These are phyloP conservation scores for Solanum megistacrolobum DNA, from an alignment of 257 asterid species.

Conservation along the genomic window DNA sequence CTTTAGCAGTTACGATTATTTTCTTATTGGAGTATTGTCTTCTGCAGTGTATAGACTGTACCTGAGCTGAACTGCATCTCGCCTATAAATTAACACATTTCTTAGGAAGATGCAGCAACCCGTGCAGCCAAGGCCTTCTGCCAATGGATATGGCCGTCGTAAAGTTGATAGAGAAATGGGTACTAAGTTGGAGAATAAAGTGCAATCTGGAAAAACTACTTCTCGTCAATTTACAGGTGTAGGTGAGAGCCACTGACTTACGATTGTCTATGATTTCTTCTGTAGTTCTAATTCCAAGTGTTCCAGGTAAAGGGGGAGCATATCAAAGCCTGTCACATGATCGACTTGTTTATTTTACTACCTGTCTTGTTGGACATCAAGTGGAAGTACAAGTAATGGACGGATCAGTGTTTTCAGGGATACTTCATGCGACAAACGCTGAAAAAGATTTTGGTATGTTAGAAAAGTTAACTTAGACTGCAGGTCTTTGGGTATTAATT, in stretches of 20 bases:
- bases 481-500: not conserved
- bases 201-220: conserved; percentile 45
- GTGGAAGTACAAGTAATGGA: conserved; percentile 93
- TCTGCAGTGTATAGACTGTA: not conserved
- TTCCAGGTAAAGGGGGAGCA: conserved; percentile 55
- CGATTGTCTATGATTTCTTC: not conserved
- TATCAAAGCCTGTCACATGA: conserved; percentile 55
- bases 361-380: conserved; percentile 83
- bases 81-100: conserved; percentile 2
- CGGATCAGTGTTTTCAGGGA: conserved; percentile 80
- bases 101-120: conserved; percentile 61
- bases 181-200: conserved; percentile 8
- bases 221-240: conserved; percentile 20
- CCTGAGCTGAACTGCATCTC: not conserved
- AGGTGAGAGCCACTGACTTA: conserved; percentile 37
- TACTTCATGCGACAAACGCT: conserved; percentile 68
- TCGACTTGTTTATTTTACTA: conserved; percentile 46
- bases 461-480: not conserved
- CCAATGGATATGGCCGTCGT: conserved; percentile 76
- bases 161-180: conserved; percentile 6
- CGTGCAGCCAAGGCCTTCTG: conserved; percentile 54
- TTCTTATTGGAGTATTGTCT: not conserved
- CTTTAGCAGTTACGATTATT: not conserved
- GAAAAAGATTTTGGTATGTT: conserved; percentile 74
- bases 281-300: not conserved